Percentiles rank a stretch among this genome's conserved stretches.
Conservation (phyloP, 768 basidiomycete species). For the Inosperma sp. region DNA sequence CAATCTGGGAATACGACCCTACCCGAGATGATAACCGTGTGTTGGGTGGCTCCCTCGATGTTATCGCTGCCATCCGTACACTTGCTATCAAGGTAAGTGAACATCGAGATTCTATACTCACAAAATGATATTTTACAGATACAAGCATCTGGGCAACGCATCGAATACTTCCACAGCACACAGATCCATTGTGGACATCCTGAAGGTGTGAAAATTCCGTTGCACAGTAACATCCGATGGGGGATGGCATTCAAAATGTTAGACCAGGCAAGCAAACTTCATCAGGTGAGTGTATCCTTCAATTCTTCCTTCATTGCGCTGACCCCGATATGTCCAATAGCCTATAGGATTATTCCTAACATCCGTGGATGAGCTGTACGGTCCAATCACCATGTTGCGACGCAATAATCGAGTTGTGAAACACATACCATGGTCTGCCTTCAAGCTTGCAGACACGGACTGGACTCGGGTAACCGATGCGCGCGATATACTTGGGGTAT, state of each 20-base stretch:
- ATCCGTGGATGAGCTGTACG: conserved; percentile 23
- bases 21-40: no score
- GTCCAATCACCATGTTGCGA: conserved; percentile 26
- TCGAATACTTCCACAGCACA: not conserved
- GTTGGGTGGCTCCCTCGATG: no score
- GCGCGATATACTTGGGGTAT: no score
- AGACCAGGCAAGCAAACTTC: not conserved
- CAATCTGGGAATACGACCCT: no score
- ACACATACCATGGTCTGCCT: no score
- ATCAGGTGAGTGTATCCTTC: not conserved
- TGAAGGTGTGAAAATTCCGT: no score
- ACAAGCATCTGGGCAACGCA: not conserved
- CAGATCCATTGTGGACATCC: not conserved
- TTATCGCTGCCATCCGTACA: no score
- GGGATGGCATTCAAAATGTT: not conserved
- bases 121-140: not conserved
- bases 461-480: no score
- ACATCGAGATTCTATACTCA: no score
- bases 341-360: conserved; percentile 12
- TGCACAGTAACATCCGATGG: no score
- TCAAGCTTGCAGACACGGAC: no score
- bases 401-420: conserved; percentile 4
- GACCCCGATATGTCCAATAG: conserved; percentile 2
- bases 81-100: no score
- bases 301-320: not conserved